A percentile compares a stretch with the other conserved stretches of the same genome.
Conservation (phyloP, 108 stramenopile species). For the Pinguiococcus pyrenoidosus region DNA sequence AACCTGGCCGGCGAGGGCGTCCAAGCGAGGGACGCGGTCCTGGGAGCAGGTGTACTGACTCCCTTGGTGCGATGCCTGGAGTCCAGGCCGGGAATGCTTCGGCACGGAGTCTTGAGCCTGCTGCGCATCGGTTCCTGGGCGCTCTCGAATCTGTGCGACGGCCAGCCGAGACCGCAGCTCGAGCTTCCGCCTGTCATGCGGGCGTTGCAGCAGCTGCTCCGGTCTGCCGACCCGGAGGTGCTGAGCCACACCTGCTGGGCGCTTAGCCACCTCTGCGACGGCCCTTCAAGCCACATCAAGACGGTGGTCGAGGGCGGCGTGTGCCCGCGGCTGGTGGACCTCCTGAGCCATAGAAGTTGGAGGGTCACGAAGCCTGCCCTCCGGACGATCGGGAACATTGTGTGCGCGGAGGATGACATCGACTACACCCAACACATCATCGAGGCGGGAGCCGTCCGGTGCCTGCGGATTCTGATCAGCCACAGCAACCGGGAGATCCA, state of each 20-base stretch:
- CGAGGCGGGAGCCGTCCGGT: slow-evolving; percentile 72
- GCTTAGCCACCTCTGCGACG: slow-evolving; percentile 82
- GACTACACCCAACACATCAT: slow-evolving; percentile 88
- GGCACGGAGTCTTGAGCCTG: slow-evolving; percentile 1
- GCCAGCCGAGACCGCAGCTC: slow-evolving; percentile 46
- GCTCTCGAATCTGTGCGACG: slow-evolving; percentile 25
- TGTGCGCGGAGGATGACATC: slow-evolving; percentile 83
- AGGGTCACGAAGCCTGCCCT: slow-evolving; percentile 86
- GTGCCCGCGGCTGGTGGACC: slow-evolving; percentile 76
- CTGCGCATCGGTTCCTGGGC: slow-evolving; percentile 28
- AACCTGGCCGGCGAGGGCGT: slow-evolving; percentile 29
- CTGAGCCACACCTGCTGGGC: slow-evolving; percentile 87
- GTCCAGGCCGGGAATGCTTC: background rate
- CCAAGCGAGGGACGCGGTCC: slow-evolving; percentile 15
- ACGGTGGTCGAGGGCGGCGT: slow-evolving; percentile 65
- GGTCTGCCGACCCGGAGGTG: slow-evolving; percentile 66
- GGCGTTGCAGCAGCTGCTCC: slow-evolving; percentile 60
- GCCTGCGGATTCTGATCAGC: slow-evolving; percentile 54
- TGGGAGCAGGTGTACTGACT: slow-evolving; percentile 11
- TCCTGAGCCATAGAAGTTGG: slow-evolving; percentile 60
- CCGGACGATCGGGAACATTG: slow-evolving; percentile 80
- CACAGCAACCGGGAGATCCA: slow-evolving; percentile 86
- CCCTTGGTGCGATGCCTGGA: slow-evolving; percentile 24
- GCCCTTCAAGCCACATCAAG: slow-evolving; percentile 72
- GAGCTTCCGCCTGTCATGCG: slow-evolving; percentile 60